Conservation (phyloP, 768 basidiomycete genomes). For the Russula sp. region DNA sequence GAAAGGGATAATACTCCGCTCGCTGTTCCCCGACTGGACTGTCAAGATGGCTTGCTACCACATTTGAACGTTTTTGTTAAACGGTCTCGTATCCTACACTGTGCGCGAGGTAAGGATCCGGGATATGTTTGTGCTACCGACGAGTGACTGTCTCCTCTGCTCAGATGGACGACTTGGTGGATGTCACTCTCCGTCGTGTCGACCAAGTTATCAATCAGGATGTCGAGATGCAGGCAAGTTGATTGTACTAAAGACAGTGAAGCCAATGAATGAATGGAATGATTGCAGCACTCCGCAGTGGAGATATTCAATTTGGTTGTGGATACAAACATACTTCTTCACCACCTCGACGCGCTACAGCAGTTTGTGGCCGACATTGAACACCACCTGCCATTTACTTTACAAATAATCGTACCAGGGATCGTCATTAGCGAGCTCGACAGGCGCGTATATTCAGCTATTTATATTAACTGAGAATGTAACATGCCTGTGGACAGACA, state of each 20-base stretch:
- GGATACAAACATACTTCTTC: constrained; percentile 78
- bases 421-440: constrained; percentile 78
- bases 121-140: neutral
- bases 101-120: neutral
- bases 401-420: constrained; percentile 62
- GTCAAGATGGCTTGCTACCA: neutral
- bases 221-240: constrained; percentile 66
- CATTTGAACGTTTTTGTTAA: neutral
- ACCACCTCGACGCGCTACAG: constrained; percentile 60
- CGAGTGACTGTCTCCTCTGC: neutral
- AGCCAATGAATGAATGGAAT: neutral
- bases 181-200: constrained; percentile 50
- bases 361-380: constrained; percentile 65
- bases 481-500: constrained; percentile 15
- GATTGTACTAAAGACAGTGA: neutral
- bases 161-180: constrained; percentile 18
- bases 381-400: constrained; percentile 45
- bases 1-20: neutral
- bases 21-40: neutral
- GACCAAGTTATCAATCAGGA: constrained; percentile 59
- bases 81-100: neutral
- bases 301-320: constrained; percentile 52
- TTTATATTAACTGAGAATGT: neutral
- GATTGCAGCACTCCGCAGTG: constrained; percentile 14
- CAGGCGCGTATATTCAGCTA: constrained; percentile 43